phyloP scores from a whole-genome alignment of 768 basidiomycete species.

The Tephrocybe sp. region DNA sequence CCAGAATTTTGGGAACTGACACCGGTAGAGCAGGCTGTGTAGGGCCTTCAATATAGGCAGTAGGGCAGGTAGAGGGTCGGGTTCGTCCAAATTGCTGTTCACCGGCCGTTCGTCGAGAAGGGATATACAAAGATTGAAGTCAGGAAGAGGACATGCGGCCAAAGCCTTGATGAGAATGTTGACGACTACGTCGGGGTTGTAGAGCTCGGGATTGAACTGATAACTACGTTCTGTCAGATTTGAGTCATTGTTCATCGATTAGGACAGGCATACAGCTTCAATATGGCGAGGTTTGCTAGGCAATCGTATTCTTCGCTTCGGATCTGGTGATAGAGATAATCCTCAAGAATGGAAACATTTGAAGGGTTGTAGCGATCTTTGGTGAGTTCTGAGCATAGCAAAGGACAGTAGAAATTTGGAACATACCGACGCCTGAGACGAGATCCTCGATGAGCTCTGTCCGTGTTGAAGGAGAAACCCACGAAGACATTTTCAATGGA shows the following conservation, averaged over 20 bases:
- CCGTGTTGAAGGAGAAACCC: conserved; percentile 76
- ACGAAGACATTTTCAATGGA: conserved; percentile 51
- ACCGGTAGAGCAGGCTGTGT: conserved; percentile 72
- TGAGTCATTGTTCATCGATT: not conserved
- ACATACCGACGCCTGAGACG: conserved; percentile 85
- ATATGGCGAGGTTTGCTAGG: conserved; percentile 90
- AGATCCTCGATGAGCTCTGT: conserved; percentile 89
- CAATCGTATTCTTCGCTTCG: conserved; percentile 91
- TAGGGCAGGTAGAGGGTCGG: conserved; percentile 74
- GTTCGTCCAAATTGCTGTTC: conserved; percentile 65
- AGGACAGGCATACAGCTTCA: conserved; percentile 70
- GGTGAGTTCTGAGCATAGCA: conserved; percentile 8
- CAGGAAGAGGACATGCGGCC: conserved; percentile 81
- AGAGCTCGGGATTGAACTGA: conserved; percentile 93
- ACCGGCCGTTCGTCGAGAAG: conserved; percentile 77
- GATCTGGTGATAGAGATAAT: conserved; percentile 95
- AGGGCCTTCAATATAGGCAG: conserved; percentile 70
- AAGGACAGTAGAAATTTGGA: not conserved
- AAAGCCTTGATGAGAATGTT: conserved; percentile 94
- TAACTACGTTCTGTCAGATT: conserved; percentile 52
- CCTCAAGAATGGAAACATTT: conserved; percentile 91
- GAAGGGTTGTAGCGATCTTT: conserved; percentile 96
- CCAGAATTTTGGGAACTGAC: conserved; percentile 91
- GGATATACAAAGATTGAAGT: conserved; percentile 93
- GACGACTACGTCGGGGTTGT: conserved; percentile 90